Evolutionary conservation across 2,329 filamentous ascomycete species (phyloP).

Genomic region (Pleoardoris graminearum): DNA sequence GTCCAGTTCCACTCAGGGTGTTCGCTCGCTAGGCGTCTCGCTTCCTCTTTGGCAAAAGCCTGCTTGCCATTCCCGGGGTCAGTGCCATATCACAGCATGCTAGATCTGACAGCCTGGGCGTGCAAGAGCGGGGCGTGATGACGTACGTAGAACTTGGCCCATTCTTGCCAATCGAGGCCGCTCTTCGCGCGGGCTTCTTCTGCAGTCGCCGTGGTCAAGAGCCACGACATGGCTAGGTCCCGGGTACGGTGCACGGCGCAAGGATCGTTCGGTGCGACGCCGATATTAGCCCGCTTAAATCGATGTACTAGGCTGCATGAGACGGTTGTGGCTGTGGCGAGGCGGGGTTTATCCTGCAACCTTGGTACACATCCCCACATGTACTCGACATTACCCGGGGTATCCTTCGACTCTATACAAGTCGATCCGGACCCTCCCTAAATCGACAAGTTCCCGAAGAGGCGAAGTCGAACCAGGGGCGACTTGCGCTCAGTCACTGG

Average conservation of each 20-base stretch:
- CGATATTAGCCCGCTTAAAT: conserved; percentile 6
- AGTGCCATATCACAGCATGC: neutral
- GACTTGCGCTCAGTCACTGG: too few relatives aligned
- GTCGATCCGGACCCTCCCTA: neutral
- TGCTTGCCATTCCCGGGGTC: neutral
- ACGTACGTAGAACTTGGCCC: conserved; percentile 7
- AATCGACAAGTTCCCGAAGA: neutral
- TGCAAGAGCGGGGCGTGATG: neutral
- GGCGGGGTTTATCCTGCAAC: conserved; percentile 1
- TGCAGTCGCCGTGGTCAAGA: conserved; percentile 9
- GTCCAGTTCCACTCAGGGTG: conserved; percentile 9
- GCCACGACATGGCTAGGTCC: conserved; percentile 3
- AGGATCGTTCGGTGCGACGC: conserved; percentile 5
- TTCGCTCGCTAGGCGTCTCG: conserved; percentile 1
- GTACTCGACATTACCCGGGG: neutral
- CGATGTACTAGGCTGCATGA: neutral
- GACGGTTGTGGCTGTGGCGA: neutral
- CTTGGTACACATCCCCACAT: neutral
- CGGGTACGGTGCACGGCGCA: conserved; percentile 5
- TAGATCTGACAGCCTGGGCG: too few relatives aligned
- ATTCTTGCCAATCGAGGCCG: conserved; percentile 4
- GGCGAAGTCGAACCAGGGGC: too few relatives aligned
- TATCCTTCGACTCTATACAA: neutral
- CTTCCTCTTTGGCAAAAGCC: conserved; percentile 6
- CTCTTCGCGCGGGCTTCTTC: conserved; percentile 6